phyloP scores from a whole-genome alignment of 495 filamentous ascomycete species.

The Opeltia flavorubescens region DNA sequence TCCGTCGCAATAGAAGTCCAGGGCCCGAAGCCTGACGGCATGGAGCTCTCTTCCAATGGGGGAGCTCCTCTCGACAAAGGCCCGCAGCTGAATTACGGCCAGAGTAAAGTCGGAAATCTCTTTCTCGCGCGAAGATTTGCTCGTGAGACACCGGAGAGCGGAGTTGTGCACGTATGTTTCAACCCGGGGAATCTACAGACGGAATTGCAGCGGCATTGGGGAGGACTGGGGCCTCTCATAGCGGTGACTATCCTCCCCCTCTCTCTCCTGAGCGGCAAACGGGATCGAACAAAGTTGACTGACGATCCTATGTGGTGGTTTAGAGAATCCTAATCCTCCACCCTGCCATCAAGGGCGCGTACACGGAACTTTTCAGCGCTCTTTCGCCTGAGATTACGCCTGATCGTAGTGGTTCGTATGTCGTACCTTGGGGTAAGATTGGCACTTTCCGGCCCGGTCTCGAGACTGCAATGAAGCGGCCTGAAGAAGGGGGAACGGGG shows the following conservation, averaged over 20 bases:
- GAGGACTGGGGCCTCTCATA: neutral
- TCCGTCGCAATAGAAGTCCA: conserved; percentile 18
- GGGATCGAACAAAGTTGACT: conserved; percentile 1
- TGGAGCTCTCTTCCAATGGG: conserved; percentile 22
- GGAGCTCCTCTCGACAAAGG: conserved; percentile 13
- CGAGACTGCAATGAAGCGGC: conserved; percentile 14
- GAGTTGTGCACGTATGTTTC: neutral
- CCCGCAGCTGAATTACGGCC: conserved; percentile 20
- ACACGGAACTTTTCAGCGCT: conserved; percentile 12
- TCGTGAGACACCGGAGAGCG: neutral
- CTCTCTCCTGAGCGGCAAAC: neutral
- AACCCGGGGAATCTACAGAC: conserved; percentile 11
- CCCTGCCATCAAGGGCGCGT: conserved; percentile 11
- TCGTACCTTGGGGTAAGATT: conserved; percentile 29
- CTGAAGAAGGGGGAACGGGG: conserved; percentile 20
- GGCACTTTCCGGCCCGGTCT: conserved; percentile 22
- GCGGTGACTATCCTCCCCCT: neutral
- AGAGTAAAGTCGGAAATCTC: conserved; percentile 28
- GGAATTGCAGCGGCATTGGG: conserved; percentile 9
- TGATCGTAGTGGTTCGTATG: conserved; percentile 6
- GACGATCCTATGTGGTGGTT: neutral
- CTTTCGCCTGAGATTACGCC: conserved; percentile 8
- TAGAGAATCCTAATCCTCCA: conserved; percentile 1
- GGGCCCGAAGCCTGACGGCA: conserved; percentile 18
- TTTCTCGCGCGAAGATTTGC: conserved; percentile 24